phyloP scores from a whole-genome alignment of 2,329 filamentous ascomycete genomes.

The Chaetomium sp. region DNA sequence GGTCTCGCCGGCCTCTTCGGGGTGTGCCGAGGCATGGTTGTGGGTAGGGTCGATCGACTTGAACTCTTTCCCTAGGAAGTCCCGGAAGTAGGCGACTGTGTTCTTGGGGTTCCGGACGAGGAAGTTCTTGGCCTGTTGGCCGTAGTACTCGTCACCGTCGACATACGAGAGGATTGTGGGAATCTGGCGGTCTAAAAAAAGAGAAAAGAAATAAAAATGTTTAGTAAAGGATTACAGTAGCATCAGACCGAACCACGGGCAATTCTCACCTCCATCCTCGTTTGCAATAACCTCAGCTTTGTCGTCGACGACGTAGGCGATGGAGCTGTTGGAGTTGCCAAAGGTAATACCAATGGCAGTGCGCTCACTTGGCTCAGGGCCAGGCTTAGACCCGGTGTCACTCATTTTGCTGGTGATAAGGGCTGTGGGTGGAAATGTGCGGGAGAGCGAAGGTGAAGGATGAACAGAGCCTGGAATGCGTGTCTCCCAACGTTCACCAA shows the following conservation, averaged over 20 bases:
- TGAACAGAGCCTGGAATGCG: neutral
- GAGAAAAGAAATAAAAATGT: neutral
- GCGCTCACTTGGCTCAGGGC: constrained; percentile 50
- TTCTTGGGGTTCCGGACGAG: constrained; percentile 88
- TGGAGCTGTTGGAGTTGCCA: constrained; percentile 97
- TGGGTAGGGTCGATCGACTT: constrained; percentile 95
- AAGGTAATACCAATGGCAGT: constrained; percentile 91
- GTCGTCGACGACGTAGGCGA: constrained; percentile 87
- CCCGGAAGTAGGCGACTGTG: constrained; percentile 92
- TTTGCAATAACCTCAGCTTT: constrained; percentile 98
- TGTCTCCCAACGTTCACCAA: neutral
- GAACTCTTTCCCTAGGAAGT: constrained; percentile 95
- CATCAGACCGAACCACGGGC: neutral
- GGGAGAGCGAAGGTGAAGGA: neutral
- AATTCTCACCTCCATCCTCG: constrained; percentile 78
- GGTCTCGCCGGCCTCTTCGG: constrained; percentile 62
- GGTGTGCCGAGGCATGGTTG: constrained; percentile 89
- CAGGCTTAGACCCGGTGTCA: constrained; percentile 34
- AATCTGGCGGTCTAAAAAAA: constrained; percentile 77
- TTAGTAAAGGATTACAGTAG: neutral
- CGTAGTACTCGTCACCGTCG: constrained; percentile 93
- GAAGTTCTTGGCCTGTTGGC: constrained; percentile 89
- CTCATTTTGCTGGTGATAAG: constrained; percentile 33
- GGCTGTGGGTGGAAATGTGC: neutral
- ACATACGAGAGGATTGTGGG: constrained; percentile 91